Evolutionary conservation across 164 flowering plant genomes (phyloP), one percentile per base, ranked within the genome.

Genomic region (Cinnamomum chago): DNA sequence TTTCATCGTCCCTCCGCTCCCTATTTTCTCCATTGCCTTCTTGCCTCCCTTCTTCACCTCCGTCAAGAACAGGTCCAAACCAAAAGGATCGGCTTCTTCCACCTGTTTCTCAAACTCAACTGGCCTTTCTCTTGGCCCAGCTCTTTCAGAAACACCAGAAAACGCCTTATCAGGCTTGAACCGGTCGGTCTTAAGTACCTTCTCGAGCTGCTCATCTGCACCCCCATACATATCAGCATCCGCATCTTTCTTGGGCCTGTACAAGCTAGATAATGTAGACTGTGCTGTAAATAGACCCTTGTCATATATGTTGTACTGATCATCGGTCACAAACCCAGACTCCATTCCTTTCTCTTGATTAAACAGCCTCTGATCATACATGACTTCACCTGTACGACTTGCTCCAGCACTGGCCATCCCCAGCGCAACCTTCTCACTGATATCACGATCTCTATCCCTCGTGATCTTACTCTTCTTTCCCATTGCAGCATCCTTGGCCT

Each of bases 311-410:
- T 87, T 95, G 82, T 95, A 95, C 40, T 95, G 90, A 76, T 95
- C 98, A 80, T 93, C 97, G 2, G 89, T 84, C 1, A 85, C 96
- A 84, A 93, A 92, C 4, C 98, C 97, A 66, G 98, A 93, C 50
- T 86, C 97, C 99, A 93, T 92, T 67, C 98, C 99, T 81, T 92
- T 93, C 81, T 95, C 98, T 74, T 95, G 99, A 88, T 95, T 93
- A 74, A 93, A 95, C 73, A 93, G 82, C 82, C 97, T 85, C 73
- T 88, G 91, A 73, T 94, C 98, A 79, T 94, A 93, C 92, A 88
- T 90, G 47, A 93, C 97, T 77, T 94, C 96, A 23, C 91, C 82
- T 28, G 78, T 88, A 74, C 89, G 87, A 27, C 82, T 87, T 3
- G 85, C 83, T 51, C 92, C 94, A 55, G 94, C 75, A 27, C 87